Conservation (phyloP, 306 rosid genomes). For the Hippophae tibetana region DNA sequence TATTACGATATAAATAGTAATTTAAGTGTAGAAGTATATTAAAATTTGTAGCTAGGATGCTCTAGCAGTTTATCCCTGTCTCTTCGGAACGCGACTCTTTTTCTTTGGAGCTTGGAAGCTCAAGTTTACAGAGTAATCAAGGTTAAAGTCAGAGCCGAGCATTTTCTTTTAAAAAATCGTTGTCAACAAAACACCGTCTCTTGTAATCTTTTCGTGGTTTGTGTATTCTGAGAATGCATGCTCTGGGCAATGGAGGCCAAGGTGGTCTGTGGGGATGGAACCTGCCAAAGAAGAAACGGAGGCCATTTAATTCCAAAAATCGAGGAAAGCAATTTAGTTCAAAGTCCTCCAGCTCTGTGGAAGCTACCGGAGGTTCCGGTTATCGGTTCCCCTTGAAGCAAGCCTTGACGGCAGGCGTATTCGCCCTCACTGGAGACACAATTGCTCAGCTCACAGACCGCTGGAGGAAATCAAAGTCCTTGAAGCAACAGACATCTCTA, state of each 20-base stretch:
- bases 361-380: conserved; percentile 42
- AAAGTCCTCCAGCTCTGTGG: conserved; percentile 29
- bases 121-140: no score
- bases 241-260: conserved; percentile 42
- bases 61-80: no score
- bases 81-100: no score
- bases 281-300: conserved; percentile 23
- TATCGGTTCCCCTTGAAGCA: conserved; percentile 62
- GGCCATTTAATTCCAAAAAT: conserved; percentile 12
- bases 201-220: neutral
- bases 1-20: no score
- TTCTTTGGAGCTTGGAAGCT: no score
- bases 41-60: no score
- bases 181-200: no score
- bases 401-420: conserved; percentile 63
- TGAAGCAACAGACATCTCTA: conserved; percentile 8
- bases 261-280: conserved; percentile 65
- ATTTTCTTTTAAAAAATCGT: no score
- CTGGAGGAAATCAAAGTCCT: conserved; percentile 21
- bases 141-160: no score
- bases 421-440: conserved; percentile 43
- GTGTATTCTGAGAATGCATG: conserved; percentile 36
- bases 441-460: conserved; percentile 42
- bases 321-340: conserved; percentile 38
- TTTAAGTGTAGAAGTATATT: no score